Evolutionary conservation across 2,329 filamentous ascomycete species (phyloP), one percentile per base, ranked within the genome.

Genomic region (Hymenoscyphus linearis): DNA sequence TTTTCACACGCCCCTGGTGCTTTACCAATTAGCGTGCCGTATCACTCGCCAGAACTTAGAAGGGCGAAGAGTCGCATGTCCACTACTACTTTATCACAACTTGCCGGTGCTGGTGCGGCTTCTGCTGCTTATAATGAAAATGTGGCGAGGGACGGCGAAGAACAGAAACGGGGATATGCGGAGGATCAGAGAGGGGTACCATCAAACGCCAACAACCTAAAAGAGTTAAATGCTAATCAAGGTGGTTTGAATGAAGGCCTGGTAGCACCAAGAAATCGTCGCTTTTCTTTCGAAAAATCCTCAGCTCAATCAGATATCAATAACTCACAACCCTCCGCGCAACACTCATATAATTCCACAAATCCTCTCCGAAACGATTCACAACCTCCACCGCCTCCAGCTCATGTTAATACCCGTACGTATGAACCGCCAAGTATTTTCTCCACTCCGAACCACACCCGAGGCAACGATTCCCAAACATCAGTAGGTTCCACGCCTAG

Each of bases 31-130:
- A 85, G 83, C 62, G 85, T 85, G 64, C 90, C 90, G 0, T 85
- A 89, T 67, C 85, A 90, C 61, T 87, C 91, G 34, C 84, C 89
- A 14, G 90, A 95, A 71, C 80, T 93, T 69, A 87, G 90, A 64
- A 86, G 86, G 65, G 91, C 90, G 57, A 95, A 91, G 68, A 92
- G 88, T 67, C 87, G 91, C 25, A 86, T 98, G 73, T 96, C 95
- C 27, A 84, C 82, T 67, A 86, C 86, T 1, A 98, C 93, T 0
- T 79, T 97, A 53, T 82, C 87, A 52, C 91, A 97, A 72, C 80
- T 98, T 72, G 85, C 85, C 35, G 88, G 87, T 66, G 89, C 88
- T 53, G 85, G 84, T 59, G 83, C 82, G 25, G 74, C 84, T 55
- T 56, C 61, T 57, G 65, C 60, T 27, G 60, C 65, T 37, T 62